Evolutionary conservation across 2,329 filamentous ascomycete species (phyloP).

Genomic region (Cytospora schulzeri): DNA sequence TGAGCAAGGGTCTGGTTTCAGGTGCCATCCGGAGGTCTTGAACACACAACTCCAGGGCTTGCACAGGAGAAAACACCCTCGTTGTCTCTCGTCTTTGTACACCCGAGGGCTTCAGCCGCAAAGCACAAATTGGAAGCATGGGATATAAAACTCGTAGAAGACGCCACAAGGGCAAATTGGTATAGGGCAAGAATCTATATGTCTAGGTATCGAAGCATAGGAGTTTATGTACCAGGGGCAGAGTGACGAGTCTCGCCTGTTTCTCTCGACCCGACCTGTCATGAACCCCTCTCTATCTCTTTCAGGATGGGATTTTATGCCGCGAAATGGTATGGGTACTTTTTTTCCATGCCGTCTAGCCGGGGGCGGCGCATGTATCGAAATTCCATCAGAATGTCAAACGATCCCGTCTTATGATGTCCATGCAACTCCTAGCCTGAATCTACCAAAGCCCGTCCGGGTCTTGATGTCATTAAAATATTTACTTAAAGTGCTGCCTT

Average conservation of each 20-base stretch:
- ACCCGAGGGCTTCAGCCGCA: neutral
- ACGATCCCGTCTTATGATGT: slow-evolving; percentile 23
- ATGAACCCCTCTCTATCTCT: neutral
- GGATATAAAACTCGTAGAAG: neutral
- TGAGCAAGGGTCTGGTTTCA: neutral
- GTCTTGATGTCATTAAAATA: slow-evolving; percentile 24
- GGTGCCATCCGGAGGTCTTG: neutral
- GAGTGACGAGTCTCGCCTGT: slow-evolving; percentile 9
- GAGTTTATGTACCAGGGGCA: slow-evolving; percentile 19
- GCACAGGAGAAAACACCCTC: neutral
- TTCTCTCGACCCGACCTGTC: slow-evolving; percentile 15
- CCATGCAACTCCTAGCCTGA: slow-evolving; percentile 28
- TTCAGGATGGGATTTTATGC: slow-evolving; percentile 1
- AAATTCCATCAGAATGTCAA: slow-evolving; percentile 22
- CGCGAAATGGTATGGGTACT: slow-evolving; percentile 2
- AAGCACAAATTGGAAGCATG: neutral
- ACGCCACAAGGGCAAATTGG: slow-evolving; percentile 19
- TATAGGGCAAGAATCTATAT: slow-evolving; percentile 23
- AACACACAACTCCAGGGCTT: neutral
- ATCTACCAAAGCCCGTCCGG: slow-evolving; percentile 25
- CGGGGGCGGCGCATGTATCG: slow-evolving; percentile 10
- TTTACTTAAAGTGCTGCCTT: slow-evolving; percentile 6
- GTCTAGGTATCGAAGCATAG: slow-evolving; percentile 21
- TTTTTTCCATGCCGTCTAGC: slow-evolving; percentile 17
- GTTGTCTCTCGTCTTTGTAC: neutral